Evolutionary conservation across 306 rosid species (phyloP).

Genomic region (Quercus agrifolia): DNA sequence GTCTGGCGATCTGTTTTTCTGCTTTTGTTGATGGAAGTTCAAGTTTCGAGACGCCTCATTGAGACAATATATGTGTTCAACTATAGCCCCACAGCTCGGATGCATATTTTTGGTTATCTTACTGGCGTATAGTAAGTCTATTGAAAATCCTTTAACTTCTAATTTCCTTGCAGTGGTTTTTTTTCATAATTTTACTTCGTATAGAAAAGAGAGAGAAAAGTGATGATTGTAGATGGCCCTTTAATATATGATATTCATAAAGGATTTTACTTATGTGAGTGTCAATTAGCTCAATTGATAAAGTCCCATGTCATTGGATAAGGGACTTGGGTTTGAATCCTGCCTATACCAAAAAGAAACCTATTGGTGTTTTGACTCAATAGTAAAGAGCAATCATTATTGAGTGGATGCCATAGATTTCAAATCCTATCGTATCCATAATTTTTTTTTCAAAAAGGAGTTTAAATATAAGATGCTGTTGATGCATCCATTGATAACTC

Average conservation of each 20-base stretch:
- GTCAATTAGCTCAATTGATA: no score
- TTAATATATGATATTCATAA: neutral
- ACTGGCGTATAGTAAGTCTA: constrained; percentile 78
- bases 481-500: neutral
- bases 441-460: no score
- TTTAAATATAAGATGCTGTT: neutral
- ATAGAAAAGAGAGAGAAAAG: neutral
- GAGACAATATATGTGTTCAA: constrained; percentile 66
- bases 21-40: constrained; percentile 79
- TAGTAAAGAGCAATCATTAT: no score
- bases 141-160: constrained; percentile 7
- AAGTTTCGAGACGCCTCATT: constrained; percentile 65
- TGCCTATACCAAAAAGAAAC: no score
- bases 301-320: no score
- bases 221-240: neutral
- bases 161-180: constrained; percentile 7
- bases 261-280: no score
- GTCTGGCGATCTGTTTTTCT: constrained; percentile 72
- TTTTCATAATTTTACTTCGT: neutral
- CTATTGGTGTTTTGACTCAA: no score
- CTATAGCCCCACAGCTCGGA: constrained; percentile 74
- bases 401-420: no score
- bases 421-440: no score
- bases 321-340: no score
- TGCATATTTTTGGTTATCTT: constrained; percentile 82